Evolutionary conservation across 1,284 basidiomycete genomes (phyloP), one percentile per base, ranked within the genome.

Genomic region (Phaffia rhodozyma): DNA sequence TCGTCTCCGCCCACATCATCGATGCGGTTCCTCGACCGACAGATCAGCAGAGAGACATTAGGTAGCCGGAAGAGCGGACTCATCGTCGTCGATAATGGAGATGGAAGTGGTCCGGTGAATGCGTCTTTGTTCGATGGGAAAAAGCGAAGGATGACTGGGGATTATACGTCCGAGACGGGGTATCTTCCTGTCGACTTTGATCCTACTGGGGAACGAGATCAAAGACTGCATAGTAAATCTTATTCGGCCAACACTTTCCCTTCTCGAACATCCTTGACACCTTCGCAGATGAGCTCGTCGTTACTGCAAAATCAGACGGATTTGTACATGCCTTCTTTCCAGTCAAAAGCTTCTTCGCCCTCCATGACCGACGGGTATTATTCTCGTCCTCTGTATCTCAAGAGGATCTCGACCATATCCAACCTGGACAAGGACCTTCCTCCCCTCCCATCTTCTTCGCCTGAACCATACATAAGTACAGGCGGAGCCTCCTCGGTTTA

Each of bases 391-490:
- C 48, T 21, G 29, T 32, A 1, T n/a, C 54, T 2, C 30, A 25
- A 16, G 34, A 32, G 18, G 48, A 53, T 4, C 62, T 34, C 29
- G 52, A 55, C 13, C 50, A 47, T 18, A 32, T 34, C 49, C 38
- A 61, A 55, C 34, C 16, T 58, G 16, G 38, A 58, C n/a, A 63
- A 63, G 30, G 62, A 63, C 3, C 56, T 63, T 6, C 62, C 62
- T 30, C 62, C 62, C 13, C 56, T 63, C 30, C 62, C 62, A 11
- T 53, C 62, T 9, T 1, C 43, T n/a, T 52, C 57, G 7, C 43
- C 57, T 4, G 29, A 38, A 25, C 11, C 7, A 16, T 23, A 29
- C 25, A 25, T 49, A 25, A n/a, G 18, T 27, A 29, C 23, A 55
- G 29, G 29, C 38, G 29, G 25, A 5, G n/a, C 18, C 20, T 6